Conservation (phyloP, 306 rosid genomes). For the Rubus parviflorus region DNA sequence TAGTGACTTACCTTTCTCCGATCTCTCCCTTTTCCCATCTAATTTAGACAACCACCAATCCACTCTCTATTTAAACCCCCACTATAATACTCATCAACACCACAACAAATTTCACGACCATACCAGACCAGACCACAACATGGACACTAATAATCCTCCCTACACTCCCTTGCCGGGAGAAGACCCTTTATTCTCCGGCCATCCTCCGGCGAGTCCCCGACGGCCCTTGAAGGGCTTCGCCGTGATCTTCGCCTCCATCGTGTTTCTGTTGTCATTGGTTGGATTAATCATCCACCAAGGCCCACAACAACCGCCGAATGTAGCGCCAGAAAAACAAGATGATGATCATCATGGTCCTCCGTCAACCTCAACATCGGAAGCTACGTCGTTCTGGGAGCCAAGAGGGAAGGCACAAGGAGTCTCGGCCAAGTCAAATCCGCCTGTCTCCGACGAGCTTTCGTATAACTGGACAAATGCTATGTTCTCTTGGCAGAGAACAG, state of each 20-base stretch:
- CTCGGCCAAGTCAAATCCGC: constrained; percentile 67
- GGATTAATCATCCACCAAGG: constrained; percentile 37
- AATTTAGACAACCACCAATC: constrained; percentile 38
- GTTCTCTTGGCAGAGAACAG: constrained; percentile 84
- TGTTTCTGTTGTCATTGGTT: constrained; percentile 46
- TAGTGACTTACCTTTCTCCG: neutral
- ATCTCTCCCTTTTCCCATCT: neutral
- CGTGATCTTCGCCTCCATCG: constrained; percentile 24
- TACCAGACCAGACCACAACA: neutral
- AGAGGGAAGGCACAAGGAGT: constrained; percentile 72
- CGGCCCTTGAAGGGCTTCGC: constrained; percentile 31
- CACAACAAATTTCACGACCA: neutral
- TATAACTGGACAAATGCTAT: constrained; percentile 83
- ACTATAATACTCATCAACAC: neutral
- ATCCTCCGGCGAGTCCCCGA: neutral
- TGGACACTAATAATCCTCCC: constrained; percentile 28
- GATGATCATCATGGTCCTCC: neutral
- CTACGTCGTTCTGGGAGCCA: constrained; percentile 23
- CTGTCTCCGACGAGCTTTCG: constrained; percentile 20
- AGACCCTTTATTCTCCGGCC: neutral
- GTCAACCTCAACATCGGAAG: neutral
- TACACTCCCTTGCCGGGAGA: constrained; percentile 43
- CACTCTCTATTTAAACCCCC: constrained; percentile 9
- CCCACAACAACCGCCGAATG: neutral
- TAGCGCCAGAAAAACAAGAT: neutral